These are phyloP conservation scores for Pyrenula massariospora DNA, from an alignment of 495 filamentous ascomycete species.

Conservation along the genomic window DNA sequence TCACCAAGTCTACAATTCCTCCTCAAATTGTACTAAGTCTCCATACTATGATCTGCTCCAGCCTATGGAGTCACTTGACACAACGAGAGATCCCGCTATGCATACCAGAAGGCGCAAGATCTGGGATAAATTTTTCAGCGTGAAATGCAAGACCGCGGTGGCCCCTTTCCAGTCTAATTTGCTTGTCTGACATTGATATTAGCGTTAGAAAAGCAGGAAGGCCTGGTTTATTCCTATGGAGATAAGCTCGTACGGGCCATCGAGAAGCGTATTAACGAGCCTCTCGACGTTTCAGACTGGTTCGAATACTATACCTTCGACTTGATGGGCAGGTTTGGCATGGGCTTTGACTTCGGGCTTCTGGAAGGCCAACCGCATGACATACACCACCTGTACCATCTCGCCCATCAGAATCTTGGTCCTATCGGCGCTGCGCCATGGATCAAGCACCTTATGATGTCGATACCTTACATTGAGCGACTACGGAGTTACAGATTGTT, in stretches of 20 bases:
- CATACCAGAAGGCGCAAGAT: slow-evolving; percentile 20
- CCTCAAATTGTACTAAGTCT: slow-evolving; percentile 20
- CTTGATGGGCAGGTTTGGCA: slow-evolving; percentile 24
- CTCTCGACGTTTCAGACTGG: slow-evolving; percentile 15
- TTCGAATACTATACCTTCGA: slow-evolving; percentile 19
- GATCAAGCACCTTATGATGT: slow-evolving; percentile 3
- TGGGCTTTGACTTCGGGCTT: slow-evolving; percentile 14
- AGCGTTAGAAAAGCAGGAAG: slow-evolving; percentile 11
- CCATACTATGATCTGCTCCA: slow-evolving; percentile 33
- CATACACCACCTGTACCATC: slow-evolving; percentile 4
- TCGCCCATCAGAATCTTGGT: slow-evolving; percentile 3
- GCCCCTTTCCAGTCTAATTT: neutral
- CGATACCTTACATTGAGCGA: slow-evolving; percentile 1
- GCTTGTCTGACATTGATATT: neutral
- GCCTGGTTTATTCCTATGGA: slow-evolving; percentile 13
- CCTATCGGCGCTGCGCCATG: neutral
- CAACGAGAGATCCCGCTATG: slow-evolving; percentile 15
- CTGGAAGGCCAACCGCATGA: slow-evolving; percentile 6
- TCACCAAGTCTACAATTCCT: slow-evolving; percentile 17
- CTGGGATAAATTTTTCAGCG: slow-evolving; percentile 11
- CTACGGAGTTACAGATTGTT: neutral
- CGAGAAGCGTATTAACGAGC: slow-evolving; percentile 4
- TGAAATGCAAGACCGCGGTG: neutral
- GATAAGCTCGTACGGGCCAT: slow-evolving; percentile 14
- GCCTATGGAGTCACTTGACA: slow-evolving; percentile 25